Base-by-base conservation (phyloP, 1,284 basidiomycete genomes). In the Coriolopsis trogii region DNA sequence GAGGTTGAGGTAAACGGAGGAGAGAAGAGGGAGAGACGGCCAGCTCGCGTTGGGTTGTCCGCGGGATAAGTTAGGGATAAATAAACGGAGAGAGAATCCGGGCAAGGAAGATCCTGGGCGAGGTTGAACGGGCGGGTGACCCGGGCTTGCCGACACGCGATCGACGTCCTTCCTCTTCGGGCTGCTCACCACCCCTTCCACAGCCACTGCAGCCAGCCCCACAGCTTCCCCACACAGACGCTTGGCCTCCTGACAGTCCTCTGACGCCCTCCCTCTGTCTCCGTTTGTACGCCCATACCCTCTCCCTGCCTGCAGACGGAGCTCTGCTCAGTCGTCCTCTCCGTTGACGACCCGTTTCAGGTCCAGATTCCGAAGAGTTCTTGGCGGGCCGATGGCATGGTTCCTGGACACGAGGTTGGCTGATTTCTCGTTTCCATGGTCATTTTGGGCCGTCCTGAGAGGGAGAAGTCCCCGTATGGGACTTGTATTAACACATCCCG, bases 121-220 rank as follows among this genome's bases (percentile, higher is more conserved):
- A n/a, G n/a, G n/a, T n/a, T n/a, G n/a, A n/a, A n/a, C n/a, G n/a
- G 6, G 23, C 42, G 43, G 43, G 38, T 45, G 42, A 49, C 46
- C 25, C 37, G 16, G 34, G 38, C 39, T 33, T 41, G 26, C 31
- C 28, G 6, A 28, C 29, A 29, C 33, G 29, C 21, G 41, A 48
- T 43, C 41, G 30, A 30, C 28, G 30, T 15, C 33, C 23, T 48
- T 33, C 49, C 49, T 41, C 36, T 55, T 38, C 34, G 4, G 42
- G 47, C 13, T 9, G 12, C 7, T 28, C 47, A 25, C 40, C n/a
- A 15, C 33, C 37, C 18, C 29, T 38, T 33, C 51, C 55, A 57
- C 55, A 31, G 55, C 55, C 55, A 57, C 55, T n/a, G n/a, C n/a
- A n/a, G n/a, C n/a, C 38, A 13, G 40, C 28, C 15, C 51, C 55